A percentile compares a stretch with the other conserved stretches of the same genome.
Evolutionary conservation across 2,329 filamentous ascomycete genomes (phyloP).

Genomic region (Pseudogymnoascus destructans): DNA sequence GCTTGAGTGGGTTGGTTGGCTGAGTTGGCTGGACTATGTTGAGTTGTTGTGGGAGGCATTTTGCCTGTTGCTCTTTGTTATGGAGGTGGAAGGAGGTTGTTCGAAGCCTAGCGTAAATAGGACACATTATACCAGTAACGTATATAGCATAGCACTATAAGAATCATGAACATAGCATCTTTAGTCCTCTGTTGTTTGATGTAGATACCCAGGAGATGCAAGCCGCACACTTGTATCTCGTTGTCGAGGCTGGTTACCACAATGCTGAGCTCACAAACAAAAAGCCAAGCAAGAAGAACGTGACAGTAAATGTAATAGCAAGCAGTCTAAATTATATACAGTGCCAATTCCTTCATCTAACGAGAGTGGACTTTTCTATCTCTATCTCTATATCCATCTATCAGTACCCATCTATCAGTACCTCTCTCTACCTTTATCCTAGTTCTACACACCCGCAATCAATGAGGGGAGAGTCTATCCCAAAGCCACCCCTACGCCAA

Average conservation of each 20-base stretch:
- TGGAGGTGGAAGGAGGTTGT: slow-evolving; percentile 1
- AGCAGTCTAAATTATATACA: neutral
- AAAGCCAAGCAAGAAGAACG: neutral
- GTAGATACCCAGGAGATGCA: neutral
- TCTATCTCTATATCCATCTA: neutral
- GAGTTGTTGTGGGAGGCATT: slow-evolving; percentile 2
- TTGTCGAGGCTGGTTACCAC: neutral
- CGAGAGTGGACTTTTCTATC: neutral
- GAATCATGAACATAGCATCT: slow-evolving; percentile 4
- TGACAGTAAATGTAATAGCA: neutral
- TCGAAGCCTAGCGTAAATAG: slow-evolving; percentile 6
- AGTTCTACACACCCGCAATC: neutral
- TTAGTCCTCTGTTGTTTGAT: neutral
- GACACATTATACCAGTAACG: slow-evolving; percentile 7
- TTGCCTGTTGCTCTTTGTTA: neutral
- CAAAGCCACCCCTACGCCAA: neutral
- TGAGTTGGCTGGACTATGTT: neutral
- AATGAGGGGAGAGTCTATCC: neutral
- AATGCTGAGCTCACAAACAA: neutral
- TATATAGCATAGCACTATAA: slow-evolving; percentile 5
- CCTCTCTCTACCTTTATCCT: neutral
- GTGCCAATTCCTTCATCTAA: neutral
- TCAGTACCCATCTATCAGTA: neutral
- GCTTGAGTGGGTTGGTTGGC: neutral
- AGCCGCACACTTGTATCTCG: neutral